Percentiles rank a stretch among this genome's conserved stretches.
Conservation (phyloP, 139 green algal genomes). For the Chlorella sp. region DNA sequence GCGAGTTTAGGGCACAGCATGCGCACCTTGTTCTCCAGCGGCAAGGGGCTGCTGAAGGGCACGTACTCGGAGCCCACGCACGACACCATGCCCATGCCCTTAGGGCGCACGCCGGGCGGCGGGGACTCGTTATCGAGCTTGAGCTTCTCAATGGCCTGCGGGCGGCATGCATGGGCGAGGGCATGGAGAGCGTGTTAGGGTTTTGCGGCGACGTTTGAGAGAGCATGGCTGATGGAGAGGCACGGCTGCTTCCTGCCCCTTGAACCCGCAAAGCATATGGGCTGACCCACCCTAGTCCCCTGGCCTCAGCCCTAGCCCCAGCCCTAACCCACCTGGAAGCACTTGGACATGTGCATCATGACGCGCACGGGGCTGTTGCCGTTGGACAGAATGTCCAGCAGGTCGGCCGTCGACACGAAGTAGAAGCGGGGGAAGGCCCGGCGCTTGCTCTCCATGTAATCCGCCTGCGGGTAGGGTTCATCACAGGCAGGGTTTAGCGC, state of each 20-base stretch:
- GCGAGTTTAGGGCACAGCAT: conserved; percentile 11
- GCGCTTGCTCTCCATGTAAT: conserved; percentile 82
- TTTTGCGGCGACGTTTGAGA: too few relatives aligned
- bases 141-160: conserved; percentile 75
- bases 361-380: conserved; percentile 72
- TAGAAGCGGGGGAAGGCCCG: conserved; percentile 80
- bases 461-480: too few relatives aligned
- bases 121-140: conserved; percentile 64
- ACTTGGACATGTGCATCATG: conserved; percentile 83
- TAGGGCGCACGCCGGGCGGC: conserved; percentile 48
- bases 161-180: too few relatives aligned
- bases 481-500: too few relatives aligned
- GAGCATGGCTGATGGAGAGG: too few relatives aligned
- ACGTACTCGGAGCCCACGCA: conserved; percentile 82
- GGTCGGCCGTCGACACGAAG: conserved; percentile 76
- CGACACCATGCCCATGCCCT: conserved; percentile 72
- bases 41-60: conserved; percentile 55
- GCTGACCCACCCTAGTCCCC: too few relatives aligned
- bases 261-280: too few relatives aligned
- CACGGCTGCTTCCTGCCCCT: too few relatives aligned
- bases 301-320: too few relatives aligned
- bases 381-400: conserved; percentile 82
- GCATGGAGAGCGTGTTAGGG: too few relatives aligned
- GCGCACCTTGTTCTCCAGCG: conserved; percentile 80
- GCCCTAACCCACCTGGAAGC: too few relatives aligned